These are phyloP conservation scores for Wickerhamiella infanticola DNA, from an alignment of 1,139 yeast species.

Conservation along the genomic window DNA sequence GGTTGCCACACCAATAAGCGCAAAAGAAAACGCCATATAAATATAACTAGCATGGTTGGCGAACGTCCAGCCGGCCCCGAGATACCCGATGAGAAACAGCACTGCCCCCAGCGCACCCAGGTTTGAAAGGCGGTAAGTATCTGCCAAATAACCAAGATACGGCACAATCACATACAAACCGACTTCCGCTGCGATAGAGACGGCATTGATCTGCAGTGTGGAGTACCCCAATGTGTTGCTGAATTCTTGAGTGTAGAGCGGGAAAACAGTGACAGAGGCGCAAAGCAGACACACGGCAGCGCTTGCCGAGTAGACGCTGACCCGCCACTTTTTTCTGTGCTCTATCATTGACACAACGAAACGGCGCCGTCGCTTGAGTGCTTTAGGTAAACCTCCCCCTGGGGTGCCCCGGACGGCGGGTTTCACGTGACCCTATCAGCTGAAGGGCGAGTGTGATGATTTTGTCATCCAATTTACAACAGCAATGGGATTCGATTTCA, in stretches of 20 bases:
- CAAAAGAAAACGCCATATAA: conserved; percentile 25
- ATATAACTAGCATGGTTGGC: conserved; percentile 6
- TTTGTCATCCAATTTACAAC: background rate
- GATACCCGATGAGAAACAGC: conserved; percentile 62
- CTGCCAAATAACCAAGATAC: conserved; percentile 66
- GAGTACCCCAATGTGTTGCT: conserved; percentile 41
- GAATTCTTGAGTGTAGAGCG: conserved; percentile 62
- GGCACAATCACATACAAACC: conserved; percentile 86
- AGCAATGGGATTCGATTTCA: conserved; percentile 24
- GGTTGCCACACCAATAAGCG: conserved; percentile 66
- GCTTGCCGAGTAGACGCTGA: conserved; percentile 5
- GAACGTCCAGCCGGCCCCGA: conserved; percentile 29
- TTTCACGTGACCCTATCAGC: no score
- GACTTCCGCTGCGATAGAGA: conserved; percentile 58
- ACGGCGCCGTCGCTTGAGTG: no score
- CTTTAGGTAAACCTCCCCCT: no score
- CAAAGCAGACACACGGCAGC: conserved; percentile 41
- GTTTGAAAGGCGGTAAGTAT: conserved; percentile 67
- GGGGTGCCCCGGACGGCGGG: no score
- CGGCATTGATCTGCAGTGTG: conserved; percentile 58
- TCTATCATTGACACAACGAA: background rate
- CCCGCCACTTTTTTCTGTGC: background rate
- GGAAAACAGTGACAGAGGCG: conserved; percentile 69
- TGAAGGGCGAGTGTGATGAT: no score
- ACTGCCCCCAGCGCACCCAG: conserved; percentile 48